These are phyloP conservation scores for Trichoderma gamsii DNA, from an alignment of 495 filamentous ascomycete genomes.

Conservation along the genomic window DNA sequence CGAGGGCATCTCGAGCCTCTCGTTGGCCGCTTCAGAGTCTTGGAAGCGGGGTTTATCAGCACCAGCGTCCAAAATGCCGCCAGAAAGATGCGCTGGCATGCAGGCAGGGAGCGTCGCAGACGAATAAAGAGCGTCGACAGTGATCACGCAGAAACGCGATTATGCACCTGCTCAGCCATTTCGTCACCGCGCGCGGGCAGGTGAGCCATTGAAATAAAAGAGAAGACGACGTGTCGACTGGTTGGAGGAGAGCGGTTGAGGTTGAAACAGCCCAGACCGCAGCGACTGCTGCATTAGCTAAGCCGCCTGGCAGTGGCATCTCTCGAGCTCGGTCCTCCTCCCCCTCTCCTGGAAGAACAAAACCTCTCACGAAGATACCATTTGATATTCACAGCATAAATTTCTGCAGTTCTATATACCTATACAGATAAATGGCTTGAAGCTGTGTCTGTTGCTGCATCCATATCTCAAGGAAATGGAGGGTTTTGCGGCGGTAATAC, in stretches of 20 bases:
- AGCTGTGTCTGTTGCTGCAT: no score
- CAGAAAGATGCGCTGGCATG: conserved; percentile 13
- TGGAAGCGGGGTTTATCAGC: conserved; percentile 13
- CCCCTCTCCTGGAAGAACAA: neutral
- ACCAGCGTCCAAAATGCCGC: conserved; percentile 3
- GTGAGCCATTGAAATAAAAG: conserved; percentile 13
- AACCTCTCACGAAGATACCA: neutral
- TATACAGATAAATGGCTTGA: no score
- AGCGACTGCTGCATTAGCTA: neutral
- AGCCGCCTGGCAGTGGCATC: neutral
- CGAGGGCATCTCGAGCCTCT: conserved; percentile 7
- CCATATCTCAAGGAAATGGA: no score
- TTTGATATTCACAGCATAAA: no score
- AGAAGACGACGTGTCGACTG: conserved; percentile 1
- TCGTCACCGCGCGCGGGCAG: neutral
- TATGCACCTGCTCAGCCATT: conserved; percentile 8
- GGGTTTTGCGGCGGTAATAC: no score
- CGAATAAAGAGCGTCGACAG: neutral
- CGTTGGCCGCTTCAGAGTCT: conserved; percentile 9
- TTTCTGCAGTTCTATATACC: no score
- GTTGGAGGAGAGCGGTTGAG: neutral
- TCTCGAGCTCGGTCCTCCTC: neutral
- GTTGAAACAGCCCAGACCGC: neutral
- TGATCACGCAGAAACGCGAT: conserved; percentile 5
- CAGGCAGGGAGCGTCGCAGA: conserved; percentile 9